phyloP scores from a whole-genome alignment of 345 rosid species.

The Boechera divaricarpa region DNA sequence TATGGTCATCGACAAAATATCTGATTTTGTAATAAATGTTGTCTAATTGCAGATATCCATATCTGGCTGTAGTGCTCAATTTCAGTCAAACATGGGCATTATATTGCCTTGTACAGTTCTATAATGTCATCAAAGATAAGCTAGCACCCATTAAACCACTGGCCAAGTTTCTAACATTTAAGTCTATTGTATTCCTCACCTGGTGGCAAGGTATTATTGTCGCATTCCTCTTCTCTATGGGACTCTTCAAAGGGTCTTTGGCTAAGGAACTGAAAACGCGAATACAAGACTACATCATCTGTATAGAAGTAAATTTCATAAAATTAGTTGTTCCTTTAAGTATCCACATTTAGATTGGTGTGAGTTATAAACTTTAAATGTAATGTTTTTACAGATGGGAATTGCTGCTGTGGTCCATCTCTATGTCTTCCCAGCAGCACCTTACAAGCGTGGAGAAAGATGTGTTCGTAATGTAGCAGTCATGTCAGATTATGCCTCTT shows the following conservation, averaged over 20 bases:
- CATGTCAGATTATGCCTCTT: conserved; percentile 89
- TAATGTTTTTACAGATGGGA: conserved; percentile 76
- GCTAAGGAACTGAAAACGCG: conserved; percentile 92
- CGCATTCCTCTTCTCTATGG: conserved; percentile 91
- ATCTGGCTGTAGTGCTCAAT: conserved; percentile 93
- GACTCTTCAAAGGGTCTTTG: conserved; percentile 80
- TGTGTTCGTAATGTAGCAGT: conserved; percentile 99
- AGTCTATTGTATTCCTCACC: conserved; percentile 95
- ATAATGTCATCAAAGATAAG: conserved; percentile 83
- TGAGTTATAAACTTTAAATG: not conserved
- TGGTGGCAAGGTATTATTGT: conserved; percentile 99
- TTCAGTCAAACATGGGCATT: conserved; percentile 98
- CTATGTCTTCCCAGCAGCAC: conserved; percentile 86
- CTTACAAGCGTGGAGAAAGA: conserved; percentile 98
- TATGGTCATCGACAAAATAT: not conserved
- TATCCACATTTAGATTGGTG: not conserved
- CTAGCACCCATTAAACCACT: conserved; percentile 89
- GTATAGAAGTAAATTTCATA: conserved; percentile 69
- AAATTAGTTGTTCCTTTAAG: not conserved
- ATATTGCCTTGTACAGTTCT: conserved; percentile 97
- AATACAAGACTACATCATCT: conserved; percentile 95
- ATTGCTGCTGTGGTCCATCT: conserved; percentile 95
- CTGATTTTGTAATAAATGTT: conserved; percentile 19
- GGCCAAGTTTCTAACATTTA: conserved; percentile 94
- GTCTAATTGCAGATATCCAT: conserved; percentile 77